These are phyloP conservation scores for Pleurostoma richardsiae DNA, from an alignment of 2,329 filamentous ascomycete species.

Conservation along the genomic window DNA sequence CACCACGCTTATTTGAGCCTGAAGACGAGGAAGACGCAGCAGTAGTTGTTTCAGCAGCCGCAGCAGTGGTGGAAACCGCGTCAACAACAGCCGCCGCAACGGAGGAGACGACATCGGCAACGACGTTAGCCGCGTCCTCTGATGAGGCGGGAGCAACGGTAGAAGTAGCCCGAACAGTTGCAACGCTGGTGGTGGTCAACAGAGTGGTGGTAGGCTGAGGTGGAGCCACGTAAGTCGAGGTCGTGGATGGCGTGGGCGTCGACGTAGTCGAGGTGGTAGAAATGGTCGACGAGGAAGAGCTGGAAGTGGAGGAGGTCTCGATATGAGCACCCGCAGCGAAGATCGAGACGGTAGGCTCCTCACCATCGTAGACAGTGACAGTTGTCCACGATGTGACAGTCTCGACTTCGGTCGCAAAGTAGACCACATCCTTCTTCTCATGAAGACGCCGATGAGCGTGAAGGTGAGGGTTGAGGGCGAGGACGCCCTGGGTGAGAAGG, in stretches of 20 bases:
- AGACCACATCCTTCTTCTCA: slow-evolving; percentile 25
- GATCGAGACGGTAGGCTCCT: slow-evolving; percentile 10
- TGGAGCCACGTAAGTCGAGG: slow-evolving; percentile 3
- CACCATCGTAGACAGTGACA: slow-evolving; percentile 31
- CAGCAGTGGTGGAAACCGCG: slow-evolving; percentile 5
- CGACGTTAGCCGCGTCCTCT: slow-evolving; percentile 1
- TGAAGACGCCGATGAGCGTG: slow-evolving; percentile 29
- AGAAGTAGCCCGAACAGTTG: slow-evolving; percentile 11
- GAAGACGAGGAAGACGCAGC: slow-evolving; percentile 15
- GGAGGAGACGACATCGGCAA: not conserved
- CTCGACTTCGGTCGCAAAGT: slow-evolving; percentile 25
- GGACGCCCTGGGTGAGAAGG: slow-evolving; percentile 35
- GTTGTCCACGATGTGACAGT: slow-evolving; percentile 33
- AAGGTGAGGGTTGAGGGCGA: slow-evolving; percentile 36
- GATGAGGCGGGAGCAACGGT: slow-evolving; percentile 7
- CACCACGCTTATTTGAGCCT: slow-evolving; percentile 53
- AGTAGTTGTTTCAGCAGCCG: slow-evolving; percentile 9
- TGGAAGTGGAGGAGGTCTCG: slow-evolving; percentile 11
- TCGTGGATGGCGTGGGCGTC: not conserved
- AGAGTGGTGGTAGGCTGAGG: slow-evolving; percentile 4
- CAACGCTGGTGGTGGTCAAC: slow-evolving; percentile 4
- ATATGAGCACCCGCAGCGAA: slow-evolving; percentile 2
- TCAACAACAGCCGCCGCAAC: slow-evolving; percentile 4
- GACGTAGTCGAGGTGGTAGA: not conserved
- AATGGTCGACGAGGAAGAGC: slow-evolving; percentile 1